Evolutionary conservation across 2,329 filamentous ascomycete genomes (phyloP).

Genomic region (Penicillium sp.): DNA sequence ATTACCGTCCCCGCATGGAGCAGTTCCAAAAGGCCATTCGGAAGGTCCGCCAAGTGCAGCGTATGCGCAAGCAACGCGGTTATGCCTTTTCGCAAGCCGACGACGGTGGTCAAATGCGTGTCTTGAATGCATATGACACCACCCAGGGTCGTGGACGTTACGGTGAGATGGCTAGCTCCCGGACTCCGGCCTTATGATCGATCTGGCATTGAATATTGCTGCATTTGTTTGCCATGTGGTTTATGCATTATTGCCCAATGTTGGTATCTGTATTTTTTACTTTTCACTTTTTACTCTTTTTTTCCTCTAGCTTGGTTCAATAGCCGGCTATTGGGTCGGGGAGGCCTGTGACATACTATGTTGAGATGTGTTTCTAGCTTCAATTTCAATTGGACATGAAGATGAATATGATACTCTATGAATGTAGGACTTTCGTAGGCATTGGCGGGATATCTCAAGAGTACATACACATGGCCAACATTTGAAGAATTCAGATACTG

Average conservation of each 20-base stretch:
- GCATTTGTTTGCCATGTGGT: conserved; percentile 11
- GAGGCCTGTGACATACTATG: conserved; percentile 21
- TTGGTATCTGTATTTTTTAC: conserved; percentile 17
- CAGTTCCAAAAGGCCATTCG: conserved; percentile 99
- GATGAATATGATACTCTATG: not conserved
- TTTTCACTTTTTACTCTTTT: conserved; percentile 12
- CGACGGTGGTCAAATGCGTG: conserved; percentile 82
- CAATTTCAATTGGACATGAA: conserved; percentile 19
- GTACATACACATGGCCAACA: too few species aligned
- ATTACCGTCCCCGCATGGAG: conserved; percentile 97
- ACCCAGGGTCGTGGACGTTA: conserved; percentile 87
- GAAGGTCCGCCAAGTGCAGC: conserved; percentile 96
- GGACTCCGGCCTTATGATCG: conserved; percentile 33
- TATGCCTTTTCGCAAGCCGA: conserved; percentile 98
- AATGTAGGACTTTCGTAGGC: not conserved
- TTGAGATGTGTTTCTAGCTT: conserved; percentile 20
- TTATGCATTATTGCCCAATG: conserved; percentile 16
- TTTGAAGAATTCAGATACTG: too few species aligned
- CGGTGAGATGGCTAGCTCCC: conserved; percentile 83
- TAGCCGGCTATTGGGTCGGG: conserved; percentile 16
- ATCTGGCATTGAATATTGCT: conserved; percentile 15
- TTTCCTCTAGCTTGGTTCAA: conserved; percentile 13
- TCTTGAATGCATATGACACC: conserved; percentile 96
- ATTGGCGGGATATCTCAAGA: too few species aligned
- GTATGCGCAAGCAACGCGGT: conserved; percentile 98